Evolutionary conservation across 345 rosid species (phyloP).

Genomic region (Citrus reticulata): DNA sequence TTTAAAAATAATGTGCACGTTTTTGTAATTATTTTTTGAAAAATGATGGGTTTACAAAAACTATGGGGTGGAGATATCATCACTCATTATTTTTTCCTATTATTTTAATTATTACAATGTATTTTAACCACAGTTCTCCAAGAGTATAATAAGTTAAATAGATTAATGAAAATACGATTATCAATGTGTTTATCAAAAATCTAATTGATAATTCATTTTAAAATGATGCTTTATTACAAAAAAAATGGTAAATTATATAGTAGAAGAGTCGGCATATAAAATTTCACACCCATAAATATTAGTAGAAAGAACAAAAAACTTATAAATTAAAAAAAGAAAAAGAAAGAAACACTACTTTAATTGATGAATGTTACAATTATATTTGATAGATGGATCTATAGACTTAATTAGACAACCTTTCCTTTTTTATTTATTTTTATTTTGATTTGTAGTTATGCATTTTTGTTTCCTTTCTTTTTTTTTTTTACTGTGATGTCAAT

Average conservation of each 20-base stretch:
- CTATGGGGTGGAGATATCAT: too few relatives aligned
- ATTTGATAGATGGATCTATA: too few relatives aligned
- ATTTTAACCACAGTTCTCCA: background rate
- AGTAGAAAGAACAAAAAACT: too few relatives aligned
- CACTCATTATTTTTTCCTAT: background rate
- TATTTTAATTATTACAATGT: background rate
- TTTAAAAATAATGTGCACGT: too few relatives aligned
- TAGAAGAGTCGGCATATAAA: too few relatives aligned
- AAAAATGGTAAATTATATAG: too few relatives aligned
- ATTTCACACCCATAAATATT: too few relatives aligned
- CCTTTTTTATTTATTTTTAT: background rate
- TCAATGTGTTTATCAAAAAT: background rate
- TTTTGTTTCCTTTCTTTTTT: background rate
- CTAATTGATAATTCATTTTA: background rate
- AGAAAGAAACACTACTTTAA: too few relatives aligned
- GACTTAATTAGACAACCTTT: background rate
- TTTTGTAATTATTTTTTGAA: too few relatives aligned
- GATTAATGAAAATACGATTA: background rate
- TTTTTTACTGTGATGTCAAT: background rate
- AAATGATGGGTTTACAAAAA: too few relatives aligned
- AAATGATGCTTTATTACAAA: too few relatives aligned
- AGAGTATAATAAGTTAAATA: background rate
- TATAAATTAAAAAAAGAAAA: too few relatives aligned
- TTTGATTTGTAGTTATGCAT: background rate
- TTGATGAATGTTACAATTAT: background rate